phyloP scores from a whole-genome alignment of 176 grass and related monocot species.

The Juncus effusus region DNA sequence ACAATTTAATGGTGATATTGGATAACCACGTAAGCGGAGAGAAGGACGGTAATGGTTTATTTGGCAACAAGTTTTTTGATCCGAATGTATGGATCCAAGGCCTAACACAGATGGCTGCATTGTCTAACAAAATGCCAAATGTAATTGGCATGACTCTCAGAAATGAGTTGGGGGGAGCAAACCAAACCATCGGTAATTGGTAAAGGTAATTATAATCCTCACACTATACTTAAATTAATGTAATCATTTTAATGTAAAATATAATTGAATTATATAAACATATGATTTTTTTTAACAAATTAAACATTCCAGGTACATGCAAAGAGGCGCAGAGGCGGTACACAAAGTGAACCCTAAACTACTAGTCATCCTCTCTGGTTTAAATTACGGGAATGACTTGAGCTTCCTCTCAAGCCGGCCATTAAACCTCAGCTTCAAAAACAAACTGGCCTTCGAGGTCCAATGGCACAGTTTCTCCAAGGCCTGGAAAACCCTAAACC shows the following conservation, averaged over 20 bases:
- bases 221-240: too few relatives aligned
- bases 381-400: slow-evolving; percentile 76
- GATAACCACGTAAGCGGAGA: slow-evolving; percentile 79
- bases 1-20: slow-evolving; percentile 75
- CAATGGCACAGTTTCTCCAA: slow-evolving; percentile 91
- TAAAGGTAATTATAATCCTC: slow-evolving; percentile 49
- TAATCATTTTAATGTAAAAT: too few relatives aligned
- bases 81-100: slow-evolving; percentile 69
- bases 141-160: slow-evolving; percentile 90
- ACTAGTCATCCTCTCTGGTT: slow-evolving; percentile 71
- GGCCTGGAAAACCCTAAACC: slow-evolving; percentile 49
- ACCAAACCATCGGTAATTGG: slow-evolving; percentile 66
- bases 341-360: slow-evolving; percentile 53
- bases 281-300: background rate
- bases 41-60: slow-evolving; percentile 75
- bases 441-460: slow-evolving; percentile 75
- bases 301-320: slow-evolving; percentile 65
- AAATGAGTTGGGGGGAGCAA: slow-evolving; percentile 72
- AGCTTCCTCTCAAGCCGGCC: slow-evolving; percentile 48
- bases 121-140: slow-evolving; percentile 39
- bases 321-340: slow-evolving; percentile 74
- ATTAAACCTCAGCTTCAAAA: slow-evolving; percentile 47
- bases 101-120: slow-evolving; percentile 57
- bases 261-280: background rate
- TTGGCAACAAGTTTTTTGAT: slow-evolving; percentile 64